phyloP scores from a whole-genome alignment of 257 asterid genomes.

The Echium plantagineum region DNA sequence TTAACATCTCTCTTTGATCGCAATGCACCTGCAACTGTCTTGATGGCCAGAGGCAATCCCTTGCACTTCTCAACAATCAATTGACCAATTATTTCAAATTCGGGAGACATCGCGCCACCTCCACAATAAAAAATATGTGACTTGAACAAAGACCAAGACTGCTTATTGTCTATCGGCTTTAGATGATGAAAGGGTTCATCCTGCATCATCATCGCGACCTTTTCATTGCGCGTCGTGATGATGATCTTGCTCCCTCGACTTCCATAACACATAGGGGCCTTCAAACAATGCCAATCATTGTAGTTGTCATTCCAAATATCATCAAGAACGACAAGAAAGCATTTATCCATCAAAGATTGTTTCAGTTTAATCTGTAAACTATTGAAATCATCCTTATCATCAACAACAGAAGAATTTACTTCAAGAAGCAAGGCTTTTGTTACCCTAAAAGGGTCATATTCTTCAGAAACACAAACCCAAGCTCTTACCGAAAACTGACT shows the following conservation, averaged over 20 bases:
- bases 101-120: background rate
- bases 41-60: constrained; percentile 11
- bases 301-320: constrained; percentile 47
- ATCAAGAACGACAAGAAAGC: constrained; percentile 43
- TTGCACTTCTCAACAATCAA: constrained; percentile 2
- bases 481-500: constrained; percentile 24
- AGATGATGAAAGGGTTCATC: background rate
- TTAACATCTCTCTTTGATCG: background rate
- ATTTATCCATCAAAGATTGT: constrained; percentile 28
- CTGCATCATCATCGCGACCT: constrained; percentile 36
- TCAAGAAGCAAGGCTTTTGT: background rate
- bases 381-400: constrained; percentile 15
- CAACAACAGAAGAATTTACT: background rate
- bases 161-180: background rate
- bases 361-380: constrained; percentile 33
- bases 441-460: constrained; percentile 23
- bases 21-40: constrained; percentile 8
- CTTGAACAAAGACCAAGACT: constrained; percentile 8
- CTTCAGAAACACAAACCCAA: constrained; percentile 46
- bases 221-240: constrained; percentile 40
- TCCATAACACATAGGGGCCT: constrained; percentile 30
- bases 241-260: constrained; percentile 40
- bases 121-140: constrained; percentile 3
- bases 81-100: constrained; percentile 2
- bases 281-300: constrained; percentile 26